Evolutionary conservation across 441 rosid genomes (phyloP), one percentile per base, ranked within the genome.

Genomic region (Capsella rubella): DNA sequence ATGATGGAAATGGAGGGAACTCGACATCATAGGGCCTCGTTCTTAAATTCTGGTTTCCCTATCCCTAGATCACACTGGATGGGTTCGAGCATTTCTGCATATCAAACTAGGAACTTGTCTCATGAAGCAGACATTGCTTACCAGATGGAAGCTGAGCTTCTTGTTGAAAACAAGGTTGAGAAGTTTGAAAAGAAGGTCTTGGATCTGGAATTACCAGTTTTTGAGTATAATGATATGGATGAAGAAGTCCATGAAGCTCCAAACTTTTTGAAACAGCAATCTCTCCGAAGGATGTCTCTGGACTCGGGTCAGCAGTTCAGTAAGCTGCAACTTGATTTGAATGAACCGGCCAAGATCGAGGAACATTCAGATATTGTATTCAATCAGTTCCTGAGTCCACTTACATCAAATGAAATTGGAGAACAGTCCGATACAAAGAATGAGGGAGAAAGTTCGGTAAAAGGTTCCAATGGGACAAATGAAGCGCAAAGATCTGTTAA

Each of bases 161-260:
- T 43, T 43, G 72, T 35, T 77, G 82, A 60, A 15, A 72, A 47
- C 21, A 47, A 79, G 55, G 79, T 77, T 75, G 74, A 77, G 56
- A 89, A 70, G 80, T 69, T 81, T 67, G 83, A 87, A 43, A 83
- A 82, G 79, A 80, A 73, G 81, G 79, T 82, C 78, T 67, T 86
- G 84, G 92, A 91, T 82, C 84, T 87, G 34, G 90, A 85, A 71
- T 80, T 74, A 66, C 89, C 90, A 16, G 95, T 82, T 74, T 71
- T 78, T 9, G 85, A 79, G 74, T 85, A 71, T 79, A 64, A 81
- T 28, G 89, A 80, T 73, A 62, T 63, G 67, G 55, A 16, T 72
- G 80, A 75, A 58, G 55, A 59, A 58, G 80, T 63, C 34, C 7
- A 65, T 53, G 69, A 32, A 60, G 74, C 47, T 64, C 16, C 70